Percentiles rank a stretch among this genome's conserved stretches.
Evolutionary conservation across 1,139 yeast species (phyloP).

Genomic region (Yamadazyma diddensiae): DNA sequence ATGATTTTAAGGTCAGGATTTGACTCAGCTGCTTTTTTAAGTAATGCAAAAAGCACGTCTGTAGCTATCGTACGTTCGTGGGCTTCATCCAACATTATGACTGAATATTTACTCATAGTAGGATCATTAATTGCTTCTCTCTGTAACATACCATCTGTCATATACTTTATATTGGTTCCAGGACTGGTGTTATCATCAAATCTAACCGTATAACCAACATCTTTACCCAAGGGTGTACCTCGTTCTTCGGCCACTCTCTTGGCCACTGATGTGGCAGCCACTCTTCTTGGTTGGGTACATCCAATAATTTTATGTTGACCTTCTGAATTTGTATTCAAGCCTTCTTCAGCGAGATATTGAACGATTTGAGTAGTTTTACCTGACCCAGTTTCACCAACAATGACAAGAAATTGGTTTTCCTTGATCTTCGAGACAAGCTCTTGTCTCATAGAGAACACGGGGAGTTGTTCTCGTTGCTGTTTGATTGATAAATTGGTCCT

Average conservation of each 20-base stretch:
- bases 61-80: constrained; percentile 96
- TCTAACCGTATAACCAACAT: constrained; percentile 85
- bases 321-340: constrained; percentile 20
- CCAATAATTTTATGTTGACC: constrained; percentile 50
- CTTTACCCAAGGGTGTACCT: constrained; percentile 65
- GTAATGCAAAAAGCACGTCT: constrained; percentile 82
- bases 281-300: constrained; percentile 94
- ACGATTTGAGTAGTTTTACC: constrained; percentile 45
- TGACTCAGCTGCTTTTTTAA: constrained; percentile 65
- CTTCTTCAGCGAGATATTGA: constrained; percentile 39
- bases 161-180: constrained; percentile 62
- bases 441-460: constrained; percentile 65
- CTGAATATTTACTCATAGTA: constrained; percentile 67
- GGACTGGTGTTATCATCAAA: constrained; percentile 73
- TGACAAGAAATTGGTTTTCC: constrained; percentile 42
- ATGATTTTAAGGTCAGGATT: constrained; percentile 78
- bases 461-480: constrained; percentile 68
- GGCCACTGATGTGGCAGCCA: constrained; percentile 94
- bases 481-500: constrained; percentile 50
- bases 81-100: constrained; percentile 90
- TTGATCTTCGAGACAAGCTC: constrained; percentile 56
- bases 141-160: constrained; percentile 93
- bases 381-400: constrained; percentile 50
- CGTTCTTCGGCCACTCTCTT: constrained; percentile 85
- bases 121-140: constrained; percentile 81